Evolutionary conservation across 2,329 filamentous ascomycete genomes (phyloP), one percentile per base, ranked within the genome.

Genomic region (Xylaria sp.): DNA sequence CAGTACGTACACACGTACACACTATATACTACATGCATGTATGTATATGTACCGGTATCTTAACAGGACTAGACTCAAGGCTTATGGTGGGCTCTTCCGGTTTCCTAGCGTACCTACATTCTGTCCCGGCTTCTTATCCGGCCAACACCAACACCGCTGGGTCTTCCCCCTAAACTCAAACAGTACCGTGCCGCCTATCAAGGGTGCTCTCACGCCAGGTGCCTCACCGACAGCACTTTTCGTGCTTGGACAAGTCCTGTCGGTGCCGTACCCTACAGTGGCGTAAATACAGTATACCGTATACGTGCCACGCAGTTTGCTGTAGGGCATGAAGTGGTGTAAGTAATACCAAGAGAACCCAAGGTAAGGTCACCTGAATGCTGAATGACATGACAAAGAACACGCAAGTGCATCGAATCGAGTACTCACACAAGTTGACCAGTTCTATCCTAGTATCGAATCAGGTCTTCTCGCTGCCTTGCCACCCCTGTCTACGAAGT

Each of bases 51-150:
- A 44, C 5, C 6, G 10, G 7, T 44, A 44, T 22, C 42, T 10
- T 6, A 44, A 20, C 3, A 27, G 25, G 25, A 29, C 27, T 31
- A n/a, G 25, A 17, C 47, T 29, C 27, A 45, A 45, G 25, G 17
- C 10, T 33, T 10, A 20, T 54, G 22, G 51, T 56, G 31, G n/a
- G 29, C 51, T 25, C 33, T 56, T 27, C n/a, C 36, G n/a, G 27
- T 29, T 49, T 53, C 49, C 51, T 57, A 57, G 22, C 57, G 42
- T 50, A 38, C 38, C n/a, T n/a, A n/a, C n/a, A n/a, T n/a, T n/a
- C n/a, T 57, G 36, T 50, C 36, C 64, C 64, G 60, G 64, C 60
- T 63, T 42, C 39, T 27, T 20, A 63, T 49, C 65, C 65, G 61
- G 65, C 55, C 9, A 59, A 50, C 54, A 42, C 64, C 45, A 66